These are phyloP conservation scores for Centaurea solstitialis DNA, from an alignment of 129 eudicot genomes.

Conservation along the genomic window DNA sequence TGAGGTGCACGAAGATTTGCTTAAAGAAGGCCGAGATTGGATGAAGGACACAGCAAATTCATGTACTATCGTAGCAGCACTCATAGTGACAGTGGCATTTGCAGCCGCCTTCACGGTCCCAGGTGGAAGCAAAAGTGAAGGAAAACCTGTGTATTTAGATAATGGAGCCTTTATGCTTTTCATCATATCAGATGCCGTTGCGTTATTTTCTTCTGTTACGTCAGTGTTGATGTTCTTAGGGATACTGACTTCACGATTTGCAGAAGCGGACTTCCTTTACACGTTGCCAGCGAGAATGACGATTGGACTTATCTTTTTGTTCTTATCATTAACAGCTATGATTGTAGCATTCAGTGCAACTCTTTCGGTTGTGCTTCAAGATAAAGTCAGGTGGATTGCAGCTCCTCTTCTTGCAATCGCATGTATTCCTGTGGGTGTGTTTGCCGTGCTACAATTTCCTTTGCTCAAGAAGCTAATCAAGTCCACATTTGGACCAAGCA, in stretches of 20 bases:
- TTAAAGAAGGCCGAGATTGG: conserved; percentile 37
- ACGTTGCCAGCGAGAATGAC: conserved; percentile 22
- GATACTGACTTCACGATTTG: conserved; percentile 20
- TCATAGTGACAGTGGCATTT: conserved; percentile 29
- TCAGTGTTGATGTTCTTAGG: no score
- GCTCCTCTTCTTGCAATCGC: background rate
- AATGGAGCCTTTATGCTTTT: no score
- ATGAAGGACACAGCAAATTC: conserved; percentile 37
- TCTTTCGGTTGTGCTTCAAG: background rate
- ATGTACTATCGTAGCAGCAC: conserved; percentile 30
- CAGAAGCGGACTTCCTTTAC: conserved; percentile 16
- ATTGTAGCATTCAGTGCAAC: background rate
- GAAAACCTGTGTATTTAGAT: no score
- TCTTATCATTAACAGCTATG: background rate
- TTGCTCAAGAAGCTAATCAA: background rate
- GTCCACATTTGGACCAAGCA: background rate
- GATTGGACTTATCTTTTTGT: conserved; percentile 14
- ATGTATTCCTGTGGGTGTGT: background rate
- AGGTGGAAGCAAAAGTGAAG: conserved; percentile 15
- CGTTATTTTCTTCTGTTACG: no score
- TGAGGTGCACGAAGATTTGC: conserved; percentile 24
- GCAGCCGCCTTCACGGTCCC: conserved; percentile 31
- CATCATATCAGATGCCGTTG: no score
- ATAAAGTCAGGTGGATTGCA: background rate
- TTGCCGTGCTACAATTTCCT: background rate